Percentiles rank a stretch among this genome's conserved stretches.
Evolutionary conservation across 768 basidiomycete genomes (phyloP).

Genomic region (Tylopilus intermedius): DNA sequence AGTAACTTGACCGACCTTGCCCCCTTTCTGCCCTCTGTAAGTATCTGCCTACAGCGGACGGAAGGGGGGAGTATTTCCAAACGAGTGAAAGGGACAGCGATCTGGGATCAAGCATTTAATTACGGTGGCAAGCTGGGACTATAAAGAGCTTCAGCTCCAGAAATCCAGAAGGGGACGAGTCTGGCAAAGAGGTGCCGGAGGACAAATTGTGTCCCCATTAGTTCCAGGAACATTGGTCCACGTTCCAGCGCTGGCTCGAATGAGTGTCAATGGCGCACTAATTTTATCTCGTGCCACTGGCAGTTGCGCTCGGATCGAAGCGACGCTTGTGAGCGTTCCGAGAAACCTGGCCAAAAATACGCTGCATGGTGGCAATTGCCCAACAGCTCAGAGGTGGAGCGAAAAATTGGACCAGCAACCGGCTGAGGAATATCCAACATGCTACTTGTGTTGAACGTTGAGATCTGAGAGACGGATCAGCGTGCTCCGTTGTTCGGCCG

Average conservation of each 20-base stretch:
- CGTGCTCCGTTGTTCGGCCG: background rate
- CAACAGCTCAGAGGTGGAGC: background rate
- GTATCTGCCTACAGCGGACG: slow-evolving; percentile 22
- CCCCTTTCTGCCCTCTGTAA: slow-evolving; percentile 21
- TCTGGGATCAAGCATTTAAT: background rate
- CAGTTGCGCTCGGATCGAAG: background rate
- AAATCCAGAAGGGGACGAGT: background rate
- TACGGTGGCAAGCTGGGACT: background rate
- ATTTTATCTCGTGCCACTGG: no score
- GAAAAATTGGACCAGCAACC: background rate
- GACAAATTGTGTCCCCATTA: no score
- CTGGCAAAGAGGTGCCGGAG: background rate
- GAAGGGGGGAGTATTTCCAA: slow-evolving; percentile 10
- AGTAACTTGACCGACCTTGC: background rate
- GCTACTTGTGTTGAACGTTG: no score
- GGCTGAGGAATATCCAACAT: no score
- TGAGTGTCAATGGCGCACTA: no score
- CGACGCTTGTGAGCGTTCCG: background rate
- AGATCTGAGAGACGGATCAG: background rate
- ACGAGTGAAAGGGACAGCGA: background rate
- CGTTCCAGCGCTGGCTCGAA: no score
- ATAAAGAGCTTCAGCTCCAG: background rate
- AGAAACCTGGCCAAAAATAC: no score
- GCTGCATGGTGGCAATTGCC: no score
- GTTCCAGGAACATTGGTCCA: no score